Evolutionary conservation across 345 rosid genomes (phyloP), one percentile per base, ranked within the genome.

Genomic region (Aquilaria sinensis): DNA sequence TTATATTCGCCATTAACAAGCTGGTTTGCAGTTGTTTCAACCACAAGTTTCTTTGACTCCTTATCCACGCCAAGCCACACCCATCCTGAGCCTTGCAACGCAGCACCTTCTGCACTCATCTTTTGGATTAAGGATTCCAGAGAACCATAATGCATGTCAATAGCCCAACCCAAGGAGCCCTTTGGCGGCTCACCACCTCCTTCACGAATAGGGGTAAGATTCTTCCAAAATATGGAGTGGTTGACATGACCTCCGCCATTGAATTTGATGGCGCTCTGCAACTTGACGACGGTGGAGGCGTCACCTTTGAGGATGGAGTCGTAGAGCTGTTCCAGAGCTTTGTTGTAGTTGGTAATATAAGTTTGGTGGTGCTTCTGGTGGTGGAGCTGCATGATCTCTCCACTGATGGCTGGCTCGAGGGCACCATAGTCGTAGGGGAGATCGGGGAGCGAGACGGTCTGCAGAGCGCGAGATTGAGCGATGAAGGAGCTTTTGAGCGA

Each of bases 71-170:
- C 95, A 71, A 94, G 96, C 97, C 99, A 94, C 96, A 94, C 96
- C 99, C 99, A 94, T 74, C 99, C 99, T 10, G 97, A 94, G 57
- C 99, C 99, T 78, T 94, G 99, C 30, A 94, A 3, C 66, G 95
- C 92, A 73, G 96, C 96, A 77, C 97, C 97, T 72, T 94, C 96
- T n/a, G 91, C 72, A 64, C 45, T 90, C 82, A 90, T 90, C 74
- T 88, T 94, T 31, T 83, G 76, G 15, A 88, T 76, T 77, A 94
- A 70, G 57, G 80, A 78, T 52, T 94, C 95, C n/a, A 90, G 47
- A 49, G 92, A 90, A 33, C 99, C 99, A 78, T 85, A 94, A 67
- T 86, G 69, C 48, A 79, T 47, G 61, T 88, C 96, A 66, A 90
- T 88, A 53, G 96, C 96, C 63, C 80, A 67, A 1, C 96, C 97